These are phyloP conservation scores for Meyerozyma sp. DNA, from an alignment of 1,139 yeast genomes.

Conservation along the genomic window DNA sequence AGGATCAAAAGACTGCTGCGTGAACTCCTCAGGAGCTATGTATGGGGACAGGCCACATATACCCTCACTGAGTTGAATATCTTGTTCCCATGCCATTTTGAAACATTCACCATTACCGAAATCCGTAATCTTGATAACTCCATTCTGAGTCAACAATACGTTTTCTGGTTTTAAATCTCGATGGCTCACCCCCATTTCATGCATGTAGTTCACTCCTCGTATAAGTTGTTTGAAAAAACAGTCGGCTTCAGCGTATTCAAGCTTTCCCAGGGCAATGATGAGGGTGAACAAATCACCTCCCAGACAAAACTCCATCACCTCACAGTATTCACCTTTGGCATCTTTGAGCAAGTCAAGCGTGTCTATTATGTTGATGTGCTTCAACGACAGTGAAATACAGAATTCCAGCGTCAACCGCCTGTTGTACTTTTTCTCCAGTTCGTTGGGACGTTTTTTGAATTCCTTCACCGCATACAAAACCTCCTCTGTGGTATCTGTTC, in stretches of 20 bases:
- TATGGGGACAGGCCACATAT: slow-evolving; percentile 88
- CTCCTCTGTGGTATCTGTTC: slow-evolving; percentile 21
- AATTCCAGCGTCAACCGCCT: slow-evolving; percentile 43
- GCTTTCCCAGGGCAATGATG: slow-evolving; percentile 76
- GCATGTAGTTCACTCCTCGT: slow-evolving; percentile 92
- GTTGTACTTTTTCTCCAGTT: slow-evolving; percentile 40
- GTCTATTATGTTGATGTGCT: slow-evolving; percentile 58
- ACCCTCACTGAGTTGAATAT: slow-evolving; percentile 78
- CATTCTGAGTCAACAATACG: slow-evolving; percentile 70
- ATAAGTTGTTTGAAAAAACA: slow-evolving; percentile 91
- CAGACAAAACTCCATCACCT: slow-evolving; percentile 93
- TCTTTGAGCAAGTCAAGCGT: slow-evolving; percentile 85
- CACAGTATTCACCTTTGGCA: slow-evolving; percentile 89
- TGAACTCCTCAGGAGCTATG: slow-evolving; percentile 93
- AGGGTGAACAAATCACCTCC: slow-evolving; percentile 92
- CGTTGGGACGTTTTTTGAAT: slow-evolving; percentile 37
- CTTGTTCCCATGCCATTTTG: slow-evolving; percentile 94
- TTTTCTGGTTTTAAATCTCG: slow-evolving; percentile 95
- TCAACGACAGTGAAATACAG: slow-evolving; percentile 44
- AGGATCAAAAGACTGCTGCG: slow-evolving; percentile 74
- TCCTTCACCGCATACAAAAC: slow-evolving; percentile 44
- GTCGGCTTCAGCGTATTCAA: slow-evolving; percentile 86
- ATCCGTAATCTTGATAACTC: slow-evolving; percentile 84
- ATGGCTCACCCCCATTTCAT: slow-evolving; percentile 95
- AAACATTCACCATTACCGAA: slow-evolving; percentile 96